These are phyloP conservation scores for Ajuga reptans DNA, from an alignment of 305 asterid genomes.

Conservation along the genomic window DNA sequence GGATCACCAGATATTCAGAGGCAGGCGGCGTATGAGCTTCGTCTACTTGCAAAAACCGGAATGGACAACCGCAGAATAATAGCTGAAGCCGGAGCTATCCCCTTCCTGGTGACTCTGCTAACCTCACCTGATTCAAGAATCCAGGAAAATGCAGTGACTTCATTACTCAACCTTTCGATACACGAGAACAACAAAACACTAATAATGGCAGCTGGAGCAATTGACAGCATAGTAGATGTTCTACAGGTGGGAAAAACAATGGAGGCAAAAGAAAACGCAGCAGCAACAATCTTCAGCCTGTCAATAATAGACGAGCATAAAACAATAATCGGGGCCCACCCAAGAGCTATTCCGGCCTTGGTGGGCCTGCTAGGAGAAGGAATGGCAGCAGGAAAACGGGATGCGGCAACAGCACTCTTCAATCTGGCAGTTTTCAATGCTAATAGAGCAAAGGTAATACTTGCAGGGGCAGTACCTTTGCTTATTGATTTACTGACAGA, in stretches of 20 bases:
- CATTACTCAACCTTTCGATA: conserved; percentile 77
- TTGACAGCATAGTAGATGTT: conserved; percentile 45
- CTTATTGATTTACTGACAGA: conserved; percentile 59
- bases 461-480: conserved; percentile 63
- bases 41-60: conserved; percentile 66
- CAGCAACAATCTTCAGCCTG: conserved; percentile 74
- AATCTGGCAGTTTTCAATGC: conserved; percentile 54
- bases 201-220: conserved; percentile 75
- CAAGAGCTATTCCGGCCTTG: conserved; percentile 55
- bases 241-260: conserved; percentile 47
- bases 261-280: conserved; percentile 82
- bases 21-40: conserved; percentile 75
- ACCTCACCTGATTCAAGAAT: conserved; percentile 45
- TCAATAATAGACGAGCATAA: conserved; percentile 58
- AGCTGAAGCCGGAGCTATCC: conserved; percentile 79
- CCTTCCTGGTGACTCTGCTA: conserved; percentile 55
- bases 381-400: conserved; percentile 57
- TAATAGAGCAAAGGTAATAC: conserved; percentile 38
- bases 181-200: conserved; percentile 58
- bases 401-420: conserved; percentile 71
- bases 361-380: conserved; percentile 64
- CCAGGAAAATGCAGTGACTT: conserved; percentile 78
- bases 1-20: conserved; percentile 70
- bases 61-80: conserved; percentile 81
- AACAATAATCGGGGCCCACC: conserved; percentile 47